Evolutionary conservation across 1,284 basidiomycete species (phyloP).

Genomic region (Tetrapyrgos nigripes): DNA sequence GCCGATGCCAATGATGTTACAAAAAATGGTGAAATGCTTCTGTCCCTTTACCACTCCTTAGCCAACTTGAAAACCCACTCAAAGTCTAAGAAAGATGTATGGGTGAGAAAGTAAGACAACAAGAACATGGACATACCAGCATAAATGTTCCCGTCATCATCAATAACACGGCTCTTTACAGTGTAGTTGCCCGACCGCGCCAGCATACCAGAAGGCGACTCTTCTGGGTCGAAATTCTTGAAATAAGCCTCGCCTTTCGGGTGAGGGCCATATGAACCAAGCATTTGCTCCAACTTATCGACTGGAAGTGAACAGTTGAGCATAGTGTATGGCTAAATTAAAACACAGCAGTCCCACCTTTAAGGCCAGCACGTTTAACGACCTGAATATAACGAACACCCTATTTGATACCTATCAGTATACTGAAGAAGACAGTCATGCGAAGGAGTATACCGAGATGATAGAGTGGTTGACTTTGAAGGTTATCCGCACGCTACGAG

Average conservation of each 20-base stretch:
- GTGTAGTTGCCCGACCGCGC: constrained; percentile 80
- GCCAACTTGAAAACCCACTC: constrained; percentile 83
- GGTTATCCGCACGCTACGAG: constrained; percentile 70
- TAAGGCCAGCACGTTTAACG: constrained; percentile 78
- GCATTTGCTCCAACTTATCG: constrained; percentile 90
- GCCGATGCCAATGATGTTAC: neutral
- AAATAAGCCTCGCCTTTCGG: constrained; percentile 63
- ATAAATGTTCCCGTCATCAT: constrained; percentile 82
- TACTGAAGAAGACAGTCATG: constrained; percentile 12
- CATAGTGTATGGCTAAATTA: constrained; percentile 15
- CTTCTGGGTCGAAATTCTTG: constrained; percentile 80
- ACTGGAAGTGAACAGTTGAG: constrained; percentile 50
- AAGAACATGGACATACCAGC: constrained; percentile 61
- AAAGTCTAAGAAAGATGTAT: constrained; percentile 61
- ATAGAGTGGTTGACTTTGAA: constrained; percentile 89
- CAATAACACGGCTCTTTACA: constrained; percentile 81
- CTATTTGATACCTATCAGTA: constrained; percentile 41
- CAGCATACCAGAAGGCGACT: constrained; percentile 83
- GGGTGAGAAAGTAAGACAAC: constrained; percentile 7
- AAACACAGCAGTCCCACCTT: constrained; percentile 48
- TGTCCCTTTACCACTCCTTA: constrained; percentile 72
- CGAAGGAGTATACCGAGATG: constrained; percentile 66
- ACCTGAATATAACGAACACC: constrained; percentile 87
- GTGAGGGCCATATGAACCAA: constrained; percentile 84
- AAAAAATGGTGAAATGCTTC: constrained; percentile 3